Base-by-base conservation (phyloP, 371 early-diverging fungal genomes). In the Dinochytrium kinnereticum region DNA sequence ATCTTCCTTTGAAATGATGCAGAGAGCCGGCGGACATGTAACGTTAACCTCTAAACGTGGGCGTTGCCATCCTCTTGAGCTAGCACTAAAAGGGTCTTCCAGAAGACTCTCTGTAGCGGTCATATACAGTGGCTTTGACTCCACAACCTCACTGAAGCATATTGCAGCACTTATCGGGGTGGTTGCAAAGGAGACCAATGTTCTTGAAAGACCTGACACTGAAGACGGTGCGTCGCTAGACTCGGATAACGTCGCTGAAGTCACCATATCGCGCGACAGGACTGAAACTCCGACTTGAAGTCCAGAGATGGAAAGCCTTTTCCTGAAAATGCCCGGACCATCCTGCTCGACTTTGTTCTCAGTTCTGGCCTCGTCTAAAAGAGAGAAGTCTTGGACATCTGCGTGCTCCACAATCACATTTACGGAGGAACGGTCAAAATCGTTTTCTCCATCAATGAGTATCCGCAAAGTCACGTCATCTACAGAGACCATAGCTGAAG, bases 71-170 rank as follows among this genome's bases (percentile, higher is more conserved):
- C 44, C 19, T 44, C 19, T 44, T 19, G 13, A 7, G 19, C 44
- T 19, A 44, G 44, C 13, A 7, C 13, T 26, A 5, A 5, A 53
- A n/a, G 55, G 7, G 21, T 21, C 24, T 36, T 17, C 64, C 15
- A 61, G 34, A 3, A 61, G 5, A 34, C 64, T 61, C 64, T 61
- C 64, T 5, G 64, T 61, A 7, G 64, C 64, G 17, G 64, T 61
- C 34, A 31, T 61, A 24, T 30, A 61, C 7, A 44, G 44, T 44
- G 44, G 44, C 19, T 19, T 7, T 13, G 44, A 44, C 44, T 44
- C 44, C 19, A 19, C 44, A 44, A 44, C 19, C 44, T 44, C 44
- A 44, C 19, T 44, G 44, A 44, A 44, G 7, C 13, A 13, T 7
- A 44, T 44, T 13, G 7, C 44, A 44, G 19, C 44, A 19, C 13